Percentiles rank a stretch among this genome's conserved stretches.
Evolutionary conservation across 306 rosid species (phyloP).

Genomic region (Hylodesmum podocarpum): DNA sequence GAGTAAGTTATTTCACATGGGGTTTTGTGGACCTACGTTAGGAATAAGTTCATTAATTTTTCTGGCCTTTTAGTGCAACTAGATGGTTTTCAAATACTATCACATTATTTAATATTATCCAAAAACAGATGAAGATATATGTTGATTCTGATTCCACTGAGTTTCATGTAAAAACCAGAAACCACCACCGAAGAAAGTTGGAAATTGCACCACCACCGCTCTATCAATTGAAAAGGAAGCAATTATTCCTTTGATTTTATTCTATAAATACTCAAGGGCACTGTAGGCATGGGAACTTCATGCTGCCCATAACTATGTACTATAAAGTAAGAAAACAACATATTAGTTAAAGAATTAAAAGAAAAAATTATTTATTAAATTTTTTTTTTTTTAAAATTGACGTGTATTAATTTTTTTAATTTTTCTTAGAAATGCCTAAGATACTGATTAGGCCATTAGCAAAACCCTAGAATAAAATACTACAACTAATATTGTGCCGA

Average conservation of each 20-base stretch:
- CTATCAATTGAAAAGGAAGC: not conserved
- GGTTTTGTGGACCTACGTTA: not conserved
- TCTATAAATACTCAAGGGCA: not conserved
- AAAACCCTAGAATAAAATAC: too few species aligned
- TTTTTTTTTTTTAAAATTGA: too few species aligned
- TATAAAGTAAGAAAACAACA: too few species aligned
- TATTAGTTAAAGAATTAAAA: too few species aligned
- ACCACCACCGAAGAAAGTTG: not conserved
- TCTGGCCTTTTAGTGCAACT: not conserved
- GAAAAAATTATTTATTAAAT: too few species aligned
- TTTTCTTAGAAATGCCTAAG: too few species aligned
- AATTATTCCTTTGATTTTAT: not conserved
- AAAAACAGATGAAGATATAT: not conserved
- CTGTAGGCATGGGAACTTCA: not conserved
- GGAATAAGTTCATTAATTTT: not conserved
- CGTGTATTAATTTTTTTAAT: too few species aligned
- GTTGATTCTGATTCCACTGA: constrained; percentile 10
- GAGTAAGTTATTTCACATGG: not conserved
- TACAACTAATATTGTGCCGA: not conserved
- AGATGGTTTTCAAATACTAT: not conserved
- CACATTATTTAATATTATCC: constrained; percentile 27
- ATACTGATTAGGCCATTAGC: too few species aligned
- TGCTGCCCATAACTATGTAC: too few species aligned
- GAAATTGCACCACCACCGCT: not conserved
- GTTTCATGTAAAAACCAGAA: not conserved